These are phyloP conservation scores for Baudoinia panamericana DNA, from an alignment of 495 filamentous ascomycete genomes.

Conservation along the genomic window DNA sequence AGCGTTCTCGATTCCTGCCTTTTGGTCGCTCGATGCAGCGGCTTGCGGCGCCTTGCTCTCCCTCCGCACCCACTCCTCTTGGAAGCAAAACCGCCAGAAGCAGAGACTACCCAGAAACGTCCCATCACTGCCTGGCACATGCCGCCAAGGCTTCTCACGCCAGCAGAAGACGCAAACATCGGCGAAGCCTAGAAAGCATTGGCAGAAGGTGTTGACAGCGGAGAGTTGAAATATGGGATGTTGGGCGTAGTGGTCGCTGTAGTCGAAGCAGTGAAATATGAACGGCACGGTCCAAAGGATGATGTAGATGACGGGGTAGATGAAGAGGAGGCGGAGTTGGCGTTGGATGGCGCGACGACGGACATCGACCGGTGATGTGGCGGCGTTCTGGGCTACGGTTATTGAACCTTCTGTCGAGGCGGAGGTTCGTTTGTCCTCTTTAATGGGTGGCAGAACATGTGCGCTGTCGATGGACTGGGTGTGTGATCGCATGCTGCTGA, in stretches of 20 bases:
- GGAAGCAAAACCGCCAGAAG: slow-evolving; percentile 25
- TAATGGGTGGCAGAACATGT: slow-evolving; percentile 4
- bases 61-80: not conserved
- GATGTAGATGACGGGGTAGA: slow-evolving; percentile 60
- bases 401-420: not conserved
- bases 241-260: slow-evolving; percentile 39
- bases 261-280: slow-evolving; percentile 45
- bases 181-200: slow-evolving; percentile 49
- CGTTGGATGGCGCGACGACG: slow-evolving; percentile 40
- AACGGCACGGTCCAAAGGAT: slow-evolving; percentile 63
- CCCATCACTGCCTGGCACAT: slow-evolving; percentile 37
- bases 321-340: slow-evolving; percentile 55
- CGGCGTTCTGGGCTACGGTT: not conserved
- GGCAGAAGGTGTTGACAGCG: slow-evolving; percentile 40
- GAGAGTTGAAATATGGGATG: slow-evolving; percentile 42
- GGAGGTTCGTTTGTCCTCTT: slow-evolving; percentile 3
- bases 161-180: slow-evolving; percentile 53
- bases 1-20: not conserved
- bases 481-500: not conserved
- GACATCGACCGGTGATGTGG: slow-evolving; percentile 1
- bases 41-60: not conserved
- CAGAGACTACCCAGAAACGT: slow-evolving; percentile 33
- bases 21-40: not conserved
- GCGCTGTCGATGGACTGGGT: not conserved
- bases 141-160: slow-evolving; percentile 56